Evolutionary conservation across 2,329 filamentous ascomycete species (phyloP).

Genomic region (Grosmannia huntii): DNA sequence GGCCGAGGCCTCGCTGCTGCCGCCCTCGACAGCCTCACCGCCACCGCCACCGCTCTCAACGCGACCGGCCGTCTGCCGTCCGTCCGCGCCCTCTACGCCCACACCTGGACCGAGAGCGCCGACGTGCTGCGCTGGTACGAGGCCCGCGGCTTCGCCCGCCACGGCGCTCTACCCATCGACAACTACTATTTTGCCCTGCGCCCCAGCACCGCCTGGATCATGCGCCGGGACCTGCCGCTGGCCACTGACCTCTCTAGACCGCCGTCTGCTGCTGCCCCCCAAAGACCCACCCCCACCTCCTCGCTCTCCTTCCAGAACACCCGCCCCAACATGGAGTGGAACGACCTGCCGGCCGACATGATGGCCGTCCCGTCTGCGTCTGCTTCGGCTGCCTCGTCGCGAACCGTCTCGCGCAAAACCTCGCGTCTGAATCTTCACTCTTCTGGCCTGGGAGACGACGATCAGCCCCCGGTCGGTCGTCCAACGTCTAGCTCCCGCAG

Average conservation of each 20-base stretch:
- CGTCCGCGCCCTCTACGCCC: conserved; percentile 41
- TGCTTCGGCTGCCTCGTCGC: conserved; percentile 8
- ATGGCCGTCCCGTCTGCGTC: conserved; percentile 16
- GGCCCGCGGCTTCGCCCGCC: conserved; percentile 40
- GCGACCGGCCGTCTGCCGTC: conserved; percentile 5
- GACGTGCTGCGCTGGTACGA: conserved; percentile 52
- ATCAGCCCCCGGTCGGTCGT: not conserved
- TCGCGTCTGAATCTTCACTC: conserved; percentile 5
- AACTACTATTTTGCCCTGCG: conserved; percentile 51
- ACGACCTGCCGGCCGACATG: conserved; percentile 52
- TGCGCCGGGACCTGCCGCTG: conserved; percentile 31
- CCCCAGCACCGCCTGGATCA: conserved; percentile 48
- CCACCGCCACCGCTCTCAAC: conserved; percentile 23
- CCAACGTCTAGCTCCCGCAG: conserved; percentile 32
- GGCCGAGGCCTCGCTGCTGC: conserved; percentile 44
- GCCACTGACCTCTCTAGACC: not conserved
- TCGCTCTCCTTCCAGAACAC: conserved; percentile 44
- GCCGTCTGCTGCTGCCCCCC: not conserved
- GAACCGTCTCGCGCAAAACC: conserved; percentile 4
- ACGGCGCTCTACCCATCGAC: conserved; percentile 30
- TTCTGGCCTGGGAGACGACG: not conserved
- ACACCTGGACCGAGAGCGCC: conserved; percentile 56
- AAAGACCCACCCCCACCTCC: conserved; percentile 4
- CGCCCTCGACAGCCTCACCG: conserved; percentile 39
- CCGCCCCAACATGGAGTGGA: conserved; percentile 50